Conservation (phyloP, 2,329 filamentous ascomycete species). For the Penicillium sp. region DNA sequence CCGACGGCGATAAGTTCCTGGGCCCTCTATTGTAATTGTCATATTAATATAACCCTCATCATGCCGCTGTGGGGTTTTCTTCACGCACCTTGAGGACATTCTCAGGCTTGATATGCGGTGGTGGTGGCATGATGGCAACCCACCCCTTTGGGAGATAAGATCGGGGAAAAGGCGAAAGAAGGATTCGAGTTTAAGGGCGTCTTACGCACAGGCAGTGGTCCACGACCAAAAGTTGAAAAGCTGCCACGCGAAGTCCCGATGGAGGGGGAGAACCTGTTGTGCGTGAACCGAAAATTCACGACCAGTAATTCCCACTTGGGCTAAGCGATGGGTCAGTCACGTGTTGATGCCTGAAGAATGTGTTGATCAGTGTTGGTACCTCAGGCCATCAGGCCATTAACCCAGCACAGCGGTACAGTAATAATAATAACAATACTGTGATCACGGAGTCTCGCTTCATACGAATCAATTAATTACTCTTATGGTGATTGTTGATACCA, state of each 20-base stretch:
- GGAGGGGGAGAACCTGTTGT: conserved; percentile 30
- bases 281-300: conserved; percentile 32
- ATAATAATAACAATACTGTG: neutral
- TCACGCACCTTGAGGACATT: conserved; percentile 79
- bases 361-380: neutral
- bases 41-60: conserved; percentile 1
- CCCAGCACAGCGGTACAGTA: neutral
- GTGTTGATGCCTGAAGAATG: conserved; percentile 20
- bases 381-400: neutral
- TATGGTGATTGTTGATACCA: too few species aligned
- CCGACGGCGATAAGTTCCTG: conserved; percentile 98
- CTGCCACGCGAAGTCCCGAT: conserved; percentile 35
- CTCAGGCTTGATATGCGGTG: conserved; percentile 94
- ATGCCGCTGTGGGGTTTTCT: conserved; percentile 7
- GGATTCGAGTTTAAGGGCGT: conserved; percentile 14
- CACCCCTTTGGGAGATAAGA: conserved; percentile 26
- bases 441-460: too few species aligned
- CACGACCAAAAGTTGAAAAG: conserved; percentile 25
- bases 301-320: conserved; percentile 29
- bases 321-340: conserved; percentile 34
- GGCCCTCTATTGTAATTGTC: conserved; percentile 57
- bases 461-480: too few species aligned
- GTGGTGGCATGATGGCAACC: conserved; percentile 70
- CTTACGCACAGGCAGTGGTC: conserved; percentile 30
- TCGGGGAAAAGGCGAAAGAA: conserved; percentile 7